A percentile compares a stretch with the other conserved stretches of the same genome.
These are phyloP conservation scores for Lyophyllum shimeji DNA, from an alignment of 768 basidiomycete genomes.

Conservation along the genomic window DNA sequence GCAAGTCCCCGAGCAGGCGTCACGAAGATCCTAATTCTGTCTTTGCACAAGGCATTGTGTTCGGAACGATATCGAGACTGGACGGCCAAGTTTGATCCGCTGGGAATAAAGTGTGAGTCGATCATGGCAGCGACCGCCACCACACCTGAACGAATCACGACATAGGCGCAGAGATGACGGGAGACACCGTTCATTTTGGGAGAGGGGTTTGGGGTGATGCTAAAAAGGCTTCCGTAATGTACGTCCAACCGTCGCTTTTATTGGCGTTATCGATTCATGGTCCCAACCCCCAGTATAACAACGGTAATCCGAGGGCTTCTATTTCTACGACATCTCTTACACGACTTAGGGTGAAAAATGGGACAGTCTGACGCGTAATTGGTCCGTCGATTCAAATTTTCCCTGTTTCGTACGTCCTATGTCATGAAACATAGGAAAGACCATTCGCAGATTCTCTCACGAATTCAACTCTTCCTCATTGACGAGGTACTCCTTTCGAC, in stretches of 20 bases:
- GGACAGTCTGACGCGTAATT: constrained; percentile 90
- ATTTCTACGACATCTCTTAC: background rate
- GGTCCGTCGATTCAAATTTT: constrained; percentile 37
- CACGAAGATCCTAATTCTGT: background rate
- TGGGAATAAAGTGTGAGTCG: constrained; percentile 73
- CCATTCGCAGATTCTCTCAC: constrained; percentile 64
- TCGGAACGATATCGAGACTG: constrained; percentile 84
- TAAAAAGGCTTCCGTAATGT: constrained; percentile 80
- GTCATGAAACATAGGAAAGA: constrained; percentile 44
- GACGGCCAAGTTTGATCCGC: constrained; percentile 71
- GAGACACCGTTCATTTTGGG: constrained; percentile 77
- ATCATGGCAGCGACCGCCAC: background rate
- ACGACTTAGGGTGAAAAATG: constrained; percentile 84
- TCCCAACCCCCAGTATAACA: constrained; percentile 53
- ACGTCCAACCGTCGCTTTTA: constrained; percentile 18
- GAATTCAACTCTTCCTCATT: constrained; percentile 82
- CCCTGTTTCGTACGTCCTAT: background rate
- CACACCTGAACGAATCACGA: background rate
- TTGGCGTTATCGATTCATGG: background rate
- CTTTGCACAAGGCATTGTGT: constrained; percentile 69
- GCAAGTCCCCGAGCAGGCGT: background rate
- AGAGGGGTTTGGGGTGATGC: constrained; percentile 72
- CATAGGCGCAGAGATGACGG: constrained; percentile 86
- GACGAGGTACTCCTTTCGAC: constrained; percentile 63
- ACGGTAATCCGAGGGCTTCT: constrained; percentile 47